Evolutionary conservation across 1,139 yeast genomes (phyloP).

Genomic region (Blastobotrys aristatus): DNA sequence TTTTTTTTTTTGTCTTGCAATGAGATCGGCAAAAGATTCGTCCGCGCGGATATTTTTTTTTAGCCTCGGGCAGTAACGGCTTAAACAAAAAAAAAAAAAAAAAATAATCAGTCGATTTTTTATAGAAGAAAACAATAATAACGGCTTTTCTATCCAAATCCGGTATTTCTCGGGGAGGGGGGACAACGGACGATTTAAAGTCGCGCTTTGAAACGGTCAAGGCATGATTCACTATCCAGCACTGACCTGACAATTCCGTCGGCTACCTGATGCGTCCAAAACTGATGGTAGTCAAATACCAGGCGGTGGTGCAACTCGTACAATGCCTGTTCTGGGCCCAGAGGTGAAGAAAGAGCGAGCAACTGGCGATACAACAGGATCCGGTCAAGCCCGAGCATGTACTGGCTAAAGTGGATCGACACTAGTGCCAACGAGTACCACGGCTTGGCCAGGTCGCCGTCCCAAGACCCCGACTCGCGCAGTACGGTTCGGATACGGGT

Average conservation of each 20-base stretch:
- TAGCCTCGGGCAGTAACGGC: too few species aligned
- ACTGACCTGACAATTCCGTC: slow-evolving; percentile 29
- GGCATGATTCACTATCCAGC: slow-evolving; percentile 32
- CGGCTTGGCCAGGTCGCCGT: slow-evolving; percentile 19
- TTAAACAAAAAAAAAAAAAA: too few species aligned
- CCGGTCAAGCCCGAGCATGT: neutral
- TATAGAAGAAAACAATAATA: too few species aligned
- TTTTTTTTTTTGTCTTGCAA: too few species aligned
- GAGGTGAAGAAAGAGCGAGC: neutral
- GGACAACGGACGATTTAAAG: too few species aligned
- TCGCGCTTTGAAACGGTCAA: slow-evolving; percentile 18
- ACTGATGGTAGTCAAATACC: slow-evolving; percentile 27
- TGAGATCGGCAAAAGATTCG: too few species aligned
- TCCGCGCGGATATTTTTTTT: too few species aligned
- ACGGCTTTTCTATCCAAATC: neutral
- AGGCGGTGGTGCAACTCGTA: slow-evolving; percentile 6
- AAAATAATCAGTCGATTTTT: too few species aligned
- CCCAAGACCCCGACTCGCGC: slow-evolving; percentile 28
- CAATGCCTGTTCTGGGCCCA: neutral
- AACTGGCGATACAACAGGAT: neutral
- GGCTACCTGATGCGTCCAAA: slow-evolving; percentile 29
- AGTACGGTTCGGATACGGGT: slow-evolving; percentile 21
- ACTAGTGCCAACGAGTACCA: slow-evolving; percentile 39
- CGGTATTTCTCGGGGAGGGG: too few species aligned
- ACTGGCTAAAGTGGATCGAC: slow-evolving; percentile 33